These are phyloP conservation scores for Cutaneotrichosporon sp. DNA, from an alignment of 1,284 basidiomycete genomes.

Conservation along the genomic window DNA sequence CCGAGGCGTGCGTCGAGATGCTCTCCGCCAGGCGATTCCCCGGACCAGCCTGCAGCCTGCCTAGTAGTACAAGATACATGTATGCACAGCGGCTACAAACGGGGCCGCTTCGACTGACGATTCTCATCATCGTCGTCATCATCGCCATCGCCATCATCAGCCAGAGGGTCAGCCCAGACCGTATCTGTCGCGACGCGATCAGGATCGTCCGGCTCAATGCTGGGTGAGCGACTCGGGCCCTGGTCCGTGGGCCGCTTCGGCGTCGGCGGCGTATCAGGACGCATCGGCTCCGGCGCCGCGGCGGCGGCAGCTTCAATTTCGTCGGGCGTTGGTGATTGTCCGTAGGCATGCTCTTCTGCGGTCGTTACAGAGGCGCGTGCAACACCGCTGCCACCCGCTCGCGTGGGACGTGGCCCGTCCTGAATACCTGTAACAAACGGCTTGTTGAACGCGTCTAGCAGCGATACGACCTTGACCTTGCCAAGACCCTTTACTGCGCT, in stretches of 20 bases:
- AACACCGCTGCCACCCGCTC: background rate
- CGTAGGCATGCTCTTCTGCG: background rate
- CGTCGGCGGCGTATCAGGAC: background rate
- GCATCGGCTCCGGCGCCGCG: no score
- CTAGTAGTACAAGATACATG: background rate
- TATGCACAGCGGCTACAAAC: background rate
- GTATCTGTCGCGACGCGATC: constrained; percentile 3
- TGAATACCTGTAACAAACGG: constrained; percentile 47
- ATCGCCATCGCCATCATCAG: constrained; percentile 9
- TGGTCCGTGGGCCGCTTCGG: background rate
- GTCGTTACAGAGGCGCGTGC: background rate
- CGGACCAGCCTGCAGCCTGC: no score
- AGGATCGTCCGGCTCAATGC: constrained; percentile 9
- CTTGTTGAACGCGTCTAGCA: constrained; percentile 53
- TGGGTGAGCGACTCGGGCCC: constrained; percentile 11
- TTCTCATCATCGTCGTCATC: background rate
- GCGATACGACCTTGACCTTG: constrained; percentile 77
- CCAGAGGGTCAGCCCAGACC: constrained; percentile 12
- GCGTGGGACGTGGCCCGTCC: background rate
- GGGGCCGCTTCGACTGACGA: background rate
- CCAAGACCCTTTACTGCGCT: constrained; percentile 87
- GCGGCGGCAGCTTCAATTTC: no score
- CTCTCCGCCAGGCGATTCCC: no score
- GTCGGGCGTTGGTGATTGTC: background rate
- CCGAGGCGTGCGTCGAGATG: no score